Evolutionary conservation across 257 asterid species (phyloP), one percentile per base, ranked within the genome.

Genomic region (Coffea eugenioides): DNA sequence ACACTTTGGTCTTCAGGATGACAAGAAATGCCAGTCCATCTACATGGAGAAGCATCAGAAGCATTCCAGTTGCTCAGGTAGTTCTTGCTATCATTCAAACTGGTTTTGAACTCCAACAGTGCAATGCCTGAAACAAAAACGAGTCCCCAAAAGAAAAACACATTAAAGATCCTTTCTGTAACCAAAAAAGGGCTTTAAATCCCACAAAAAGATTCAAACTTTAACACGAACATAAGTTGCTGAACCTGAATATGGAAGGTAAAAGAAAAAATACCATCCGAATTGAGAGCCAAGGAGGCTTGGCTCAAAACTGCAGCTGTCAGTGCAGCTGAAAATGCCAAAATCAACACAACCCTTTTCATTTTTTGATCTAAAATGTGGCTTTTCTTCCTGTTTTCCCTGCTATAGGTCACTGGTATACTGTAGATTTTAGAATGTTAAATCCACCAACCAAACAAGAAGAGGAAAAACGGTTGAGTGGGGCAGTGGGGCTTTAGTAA

Each of bases 11-110:
- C 98, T 77, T 85, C 83, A 56, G 87, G 91, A 84, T 84, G 86
- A 82, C 97, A 96, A 84, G 97, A 85, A 76, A 96, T 86, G 59
- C 99, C 99, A 84, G 94, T 92, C 99, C 99, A 96, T 13, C 79
- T 15, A 81, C 99, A 96, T 6, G 98, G 99, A 84, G 82, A 83
- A 71, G 82, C 95, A 88, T 94, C 99, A 54, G 86, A 83, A 64
- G 83, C 93, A 14, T 81, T 91, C 98, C 98, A 94, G 87, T 90
- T 89, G 72, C 93, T 88, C 82, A 96, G 89, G 77, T 67, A 75
- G 77, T 89, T 94, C 71, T 84, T 93, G 79, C 80, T 92, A 86
- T 94, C 99, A 84, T 96, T 96, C 87, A 96, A 86, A 78, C 92
- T 83, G 64, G 83, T 85, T 81, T 86, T 94, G 88, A 96, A 88